Evolutionary conservation across 805 yeast genomes (phyloP), one percentile per base, ranked within the genome.

Genomic region (Saccharomycopsis oosterbeekiorum): DNA sequence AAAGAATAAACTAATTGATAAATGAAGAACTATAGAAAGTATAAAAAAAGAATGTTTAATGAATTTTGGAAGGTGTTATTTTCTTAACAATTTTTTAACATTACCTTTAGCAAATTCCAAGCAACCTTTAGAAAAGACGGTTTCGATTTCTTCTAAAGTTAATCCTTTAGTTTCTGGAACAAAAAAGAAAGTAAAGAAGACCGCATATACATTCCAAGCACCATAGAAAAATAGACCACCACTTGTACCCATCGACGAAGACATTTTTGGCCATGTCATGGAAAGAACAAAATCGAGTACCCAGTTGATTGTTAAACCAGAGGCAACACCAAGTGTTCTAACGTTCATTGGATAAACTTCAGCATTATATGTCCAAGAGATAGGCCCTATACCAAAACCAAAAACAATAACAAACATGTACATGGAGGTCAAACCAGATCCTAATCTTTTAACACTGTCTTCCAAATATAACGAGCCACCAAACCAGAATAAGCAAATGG

Each of bases 161-260:
- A 89, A 76, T 0, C 94, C 96, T 67, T 83, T 85, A 0, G 96
- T 89, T 71, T 88, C 94, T 72, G 84, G 88, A 41, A 88, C 88
- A 61, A 80, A 76, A 58, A 86, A 80, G 71, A 84, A 85, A 9
- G 83, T 85, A 63, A 84, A 80, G 2, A 85, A 65, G 4, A 81
- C 79, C 1, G 87, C 90, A 3, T 78, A 54, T 1, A 82, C 74
- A 70, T 85, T 86, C 79, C 81, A 79, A 8, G 79, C 83, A 9
- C 82, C 84, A 63, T 79, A 80, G 69, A 74, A 79, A 36, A 79
- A 78, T 43, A 79, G 75, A 0, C 82, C 82, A 66, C 83, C 83
- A 37, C 76, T 74, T 0, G 78, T 70, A 19, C 75, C 75, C 74
- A 80, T 78, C 0, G 80, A 74, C 40, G 68, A 68, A 57, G 68